These are phyloP conservation scores for Vaccinium myrtillus DNA, from an alignment of 148 eudicot genomes.

Conservation along the genomic window DNA sequence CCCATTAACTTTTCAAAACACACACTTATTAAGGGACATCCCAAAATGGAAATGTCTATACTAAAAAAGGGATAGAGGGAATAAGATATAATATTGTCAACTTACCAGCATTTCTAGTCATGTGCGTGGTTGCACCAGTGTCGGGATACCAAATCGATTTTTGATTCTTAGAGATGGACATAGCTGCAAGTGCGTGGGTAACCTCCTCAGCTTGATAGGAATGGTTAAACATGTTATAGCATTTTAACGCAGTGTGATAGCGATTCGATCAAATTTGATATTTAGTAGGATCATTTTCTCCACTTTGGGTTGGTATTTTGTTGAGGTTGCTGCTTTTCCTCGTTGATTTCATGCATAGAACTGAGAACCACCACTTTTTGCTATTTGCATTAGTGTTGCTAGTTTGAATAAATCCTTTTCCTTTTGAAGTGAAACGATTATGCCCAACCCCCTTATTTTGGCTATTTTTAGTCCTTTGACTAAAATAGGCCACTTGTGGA, in stretches of 20 bases:
- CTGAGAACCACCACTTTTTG: neutral
- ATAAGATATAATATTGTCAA: neutral
- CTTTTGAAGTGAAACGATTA: neutral
- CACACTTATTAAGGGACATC: no score
- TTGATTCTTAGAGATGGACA: neutral
- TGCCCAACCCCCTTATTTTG: neutral
- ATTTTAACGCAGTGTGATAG: neutral
- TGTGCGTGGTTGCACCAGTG: no score
- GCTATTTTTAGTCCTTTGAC: neutral
- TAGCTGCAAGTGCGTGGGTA: neutral
- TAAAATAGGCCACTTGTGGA: neutral
- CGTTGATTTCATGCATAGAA: neutral
- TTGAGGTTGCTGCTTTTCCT: neutral
- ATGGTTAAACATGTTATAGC: neutral
- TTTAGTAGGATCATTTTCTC: neutral
- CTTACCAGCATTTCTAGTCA: slow-evolving; percentile 6
- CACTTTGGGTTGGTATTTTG: neutral
- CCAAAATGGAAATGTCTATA: no score
- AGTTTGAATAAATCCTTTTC: no score
- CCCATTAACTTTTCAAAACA: no score
- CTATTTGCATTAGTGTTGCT: neutral
- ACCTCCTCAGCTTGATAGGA: neutral
- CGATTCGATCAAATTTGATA: neutral
- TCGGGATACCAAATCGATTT: no score
- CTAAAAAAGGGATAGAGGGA: no score